These are phyloP conservation scores for Hyaloscypha finlandica DNA, from an alignment of 495 filamentous ascomycete species.

Conservation along the genomic window DNA sequence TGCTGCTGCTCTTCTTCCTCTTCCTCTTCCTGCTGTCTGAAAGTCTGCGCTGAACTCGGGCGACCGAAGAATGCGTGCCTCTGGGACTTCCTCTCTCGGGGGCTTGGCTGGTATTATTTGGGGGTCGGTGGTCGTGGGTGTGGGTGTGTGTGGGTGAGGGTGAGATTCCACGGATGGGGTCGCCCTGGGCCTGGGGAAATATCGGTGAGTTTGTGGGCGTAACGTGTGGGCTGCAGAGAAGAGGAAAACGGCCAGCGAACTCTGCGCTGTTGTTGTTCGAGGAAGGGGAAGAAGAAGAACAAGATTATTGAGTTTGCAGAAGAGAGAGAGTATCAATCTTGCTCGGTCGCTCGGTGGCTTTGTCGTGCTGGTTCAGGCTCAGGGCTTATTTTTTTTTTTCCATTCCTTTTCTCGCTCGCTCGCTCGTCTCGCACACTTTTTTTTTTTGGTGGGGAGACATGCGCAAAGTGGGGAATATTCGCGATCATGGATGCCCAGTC, in stretches of 20 bases:
- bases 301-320: neutral
- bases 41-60: neutral
- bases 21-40: neutral
- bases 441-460: neutral
- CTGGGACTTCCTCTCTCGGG: neutral
- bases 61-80: neutral
- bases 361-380: neutral
- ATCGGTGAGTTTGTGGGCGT: neutral
- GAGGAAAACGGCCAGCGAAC: neutral
- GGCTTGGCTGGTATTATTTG: neutral
- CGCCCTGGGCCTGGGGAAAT: neutral
- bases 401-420: conserved; percentile 3
- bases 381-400: neutral
- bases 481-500: neutral
- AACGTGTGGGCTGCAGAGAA: neutral
- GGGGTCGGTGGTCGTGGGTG: neutral
- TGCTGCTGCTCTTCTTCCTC: too few species aligned
- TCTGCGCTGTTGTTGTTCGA: too few species aligned
- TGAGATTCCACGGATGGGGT: neutral
- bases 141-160: too few species aligned
- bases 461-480: conserved; percentile 3
- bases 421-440: neutral
- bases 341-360: neutral
- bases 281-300: too few species aligned
- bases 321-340: neutral